Conservation (phyloP, 768 basidiomycete genomes). For the Auriscalpium microsporum region DNA sequence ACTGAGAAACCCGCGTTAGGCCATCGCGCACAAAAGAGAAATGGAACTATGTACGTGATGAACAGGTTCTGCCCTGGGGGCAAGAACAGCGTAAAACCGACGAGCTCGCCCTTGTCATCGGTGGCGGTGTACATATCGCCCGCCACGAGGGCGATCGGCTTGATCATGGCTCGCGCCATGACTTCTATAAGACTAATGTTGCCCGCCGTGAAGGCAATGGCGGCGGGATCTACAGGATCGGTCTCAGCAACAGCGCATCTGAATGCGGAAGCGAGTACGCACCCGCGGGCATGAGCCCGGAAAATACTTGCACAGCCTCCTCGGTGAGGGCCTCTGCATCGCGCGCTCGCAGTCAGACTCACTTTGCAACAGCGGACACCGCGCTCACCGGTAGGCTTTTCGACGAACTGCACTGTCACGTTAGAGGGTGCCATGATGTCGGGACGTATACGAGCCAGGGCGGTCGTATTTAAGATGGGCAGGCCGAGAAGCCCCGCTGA, state of each 20-base stretch:
- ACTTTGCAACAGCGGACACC: neutral
- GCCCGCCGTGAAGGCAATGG: neutral
- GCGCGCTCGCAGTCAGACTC: neutral
- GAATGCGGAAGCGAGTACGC: neutral
- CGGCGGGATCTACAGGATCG: neutral
- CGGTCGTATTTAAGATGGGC: too few species aligned
- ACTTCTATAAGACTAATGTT: neutral
- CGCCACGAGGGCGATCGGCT: neutral
- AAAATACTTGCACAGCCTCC: neutral
- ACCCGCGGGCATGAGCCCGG: neutral
- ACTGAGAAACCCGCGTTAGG: neutral
- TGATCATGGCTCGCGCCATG: neutral
- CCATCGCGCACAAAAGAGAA: neutral
- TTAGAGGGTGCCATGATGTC: neutral
- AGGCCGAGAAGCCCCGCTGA: neutral
- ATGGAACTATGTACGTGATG: constrained; percentile 1
- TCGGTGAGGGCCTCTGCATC: neutral
- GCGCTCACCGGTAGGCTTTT: neutral
- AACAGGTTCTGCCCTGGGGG: constrained; percentile 9
- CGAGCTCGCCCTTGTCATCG: constrained; percentile 11
- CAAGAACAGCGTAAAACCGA: too few species aligned
- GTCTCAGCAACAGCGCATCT: neutral
- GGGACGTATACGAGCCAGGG: too few species aligned
- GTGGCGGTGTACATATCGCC: constrained; percentile 9
- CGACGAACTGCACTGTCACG: neutral